Evolutionary conservation across 1,284 basidiomycete species (phyloP).

Genomic region (Trichosporon sp.): DNA sequence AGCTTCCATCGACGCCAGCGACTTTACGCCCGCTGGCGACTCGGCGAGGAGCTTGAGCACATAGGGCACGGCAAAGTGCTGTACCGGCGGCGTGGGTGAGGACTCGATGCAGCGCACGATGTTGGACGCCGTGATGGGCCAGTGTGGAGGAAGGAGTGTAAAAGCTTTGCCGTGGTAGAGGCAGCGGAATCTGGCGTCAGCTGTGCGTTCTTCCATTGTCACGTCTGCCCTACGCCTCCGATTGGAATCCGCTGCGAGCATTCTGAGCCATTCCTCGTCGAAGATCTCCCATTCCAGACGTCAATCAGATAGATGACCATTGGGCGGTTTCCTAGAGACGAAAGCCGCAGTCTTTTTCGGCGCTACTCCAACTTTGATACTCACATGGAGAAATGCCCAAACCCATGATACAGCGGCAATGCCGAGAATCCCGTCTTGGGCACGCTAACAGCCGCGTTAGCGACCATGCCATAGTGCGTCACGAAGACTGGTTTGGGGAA

Average conservation of each 20-base stretch:
- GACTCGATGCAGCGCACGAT: constrained; percentile 40
- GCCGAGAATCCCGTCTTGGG: constrained; percentile 52
- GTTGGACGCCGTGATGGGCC: constrained; percentile 55
- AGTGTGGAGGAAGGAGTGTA: constrained; percentile 54
- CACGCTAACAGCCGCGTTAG: constrained; percentile 37
- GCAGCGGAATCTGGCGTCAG: constrained; percentile 38
- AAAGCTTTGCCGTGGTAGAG: constrained; percentile 51
- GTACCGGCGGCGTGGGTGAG: constrained; percentile 42
- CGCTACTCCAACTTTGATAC: no score
- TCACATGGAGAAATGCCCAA: constrained; percentile 52
- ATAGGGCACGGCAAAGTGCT: constrained; percentile 50
- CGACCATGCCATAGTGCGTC: constrained; percentile 42
- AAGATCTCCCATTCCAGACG: no score
- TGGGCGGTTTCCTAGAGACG: no score
- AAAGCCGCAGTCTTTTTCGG: no score
- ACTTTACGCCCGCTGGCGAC: constrained; percentile 51
- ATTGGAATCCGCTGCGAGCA: no score
- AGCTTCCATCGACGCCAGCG: constrained; percentile 53
- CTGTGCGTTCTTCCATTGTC: no score
- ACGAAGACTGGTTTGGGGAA: constrained; percentile 47
- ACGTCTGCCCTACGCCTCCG: no score
- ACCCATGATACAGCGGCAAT: constrained; percentile 53
- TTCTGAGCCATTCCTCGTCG: no score
- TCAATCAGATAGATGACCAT: no score
- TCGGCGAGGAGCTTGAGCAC: constrained; percentile 54